phyloP scores from a whole-genome alignment of 1,284 basidiomycete species.

The Waitea zeae region DNA sequence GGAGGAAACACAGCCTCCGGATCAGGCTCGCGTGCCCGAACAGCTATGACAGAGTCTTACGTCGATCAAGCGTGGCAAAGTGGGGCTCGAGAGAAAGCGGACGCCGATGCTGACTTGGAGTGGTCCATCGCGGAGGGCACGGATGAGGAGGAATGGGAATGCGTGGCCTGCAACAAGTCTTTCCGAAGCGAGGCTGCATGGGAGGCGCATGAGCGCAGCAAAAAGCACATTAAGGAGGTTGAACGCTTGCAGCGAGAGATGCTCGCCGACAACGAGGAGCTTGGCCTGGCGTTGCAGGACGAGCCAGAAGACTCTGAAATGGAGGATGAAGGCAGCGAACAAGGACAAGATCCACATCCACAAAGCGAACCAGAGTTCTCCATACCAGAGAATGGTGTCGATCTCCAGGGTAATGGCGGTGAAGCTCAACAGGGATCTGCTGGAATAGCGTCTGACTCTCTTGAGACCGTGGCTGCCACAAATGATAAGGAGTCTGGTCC shows the following conservation, averaged over 20 bases:
- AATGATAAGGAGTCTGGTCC: too few relatives aligned
- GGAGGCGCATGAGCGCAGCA: slow-evolving; percentile 92
- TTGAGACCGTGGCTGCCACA: too few relatives aligned
- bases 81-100: slow-evolving; percentile 16
- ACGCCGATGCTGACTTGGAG: slow-evolving; percentile 40
- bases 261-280: slow-evolving; percentile 55
- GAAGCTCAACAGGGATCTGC: too few relatives aligned
- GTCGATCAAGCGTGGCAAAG: slow-evolving; percentile 80
- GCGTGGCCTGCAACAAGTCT: slow-evolving; percentile 86
- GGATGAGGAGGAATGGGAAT: slow-evolving; percentile 79
- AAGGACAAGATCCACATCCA: too few relatives aligned
- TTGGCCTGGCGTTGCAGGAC: slow-evolving; percentile 19
- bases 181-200: slow-evolving; percentile 91
- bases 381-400: too few relatives aligned
- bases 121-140: slow-evolving; percentile 53
- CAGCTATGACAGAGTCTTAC: slow-evolving; percentile 19
- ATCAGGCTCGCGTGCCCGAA: slow-evolving; percentile 6
- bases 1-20: slow-evolving; percentile 16
- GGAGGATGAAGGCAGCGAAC: slow-evolving; percentile 1
- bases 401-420: too few relatives aligned
- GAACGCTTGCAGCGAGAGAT: slow-evolving; percentile 62
- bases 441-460: too few relatives aligned
- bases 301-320: slow-evolving; percentile 9
- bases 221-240: slow-evolving; percentile 86
- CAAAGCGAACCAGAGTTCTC: too few relatives aligned